Conservation (phyloP, 345 rosid genomes). For the Lenwebbia sp. region DNA sequence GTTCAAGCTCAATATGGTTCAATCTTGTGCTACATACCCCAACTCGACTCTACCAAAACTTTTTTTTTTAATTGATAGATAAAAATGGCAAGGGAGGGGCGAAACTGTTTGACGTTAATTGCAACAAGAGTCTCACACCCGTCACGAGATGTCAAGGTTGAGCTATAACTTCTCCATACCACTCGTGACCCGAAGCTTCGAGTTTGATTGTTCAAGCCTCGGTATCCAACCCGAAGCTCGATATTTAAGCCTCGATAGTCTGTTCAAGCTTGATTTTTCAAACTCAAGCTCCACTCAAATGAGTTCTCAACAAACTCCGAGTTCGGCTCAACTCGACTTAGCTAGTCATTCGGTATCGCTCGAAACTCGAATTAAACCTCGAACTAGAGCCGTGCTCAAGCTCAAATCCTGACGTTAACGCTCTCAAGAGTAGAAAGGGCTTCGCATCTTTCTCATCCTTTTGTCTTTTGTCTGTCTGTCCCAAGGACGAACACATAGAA, state of each 20-base stretch:
- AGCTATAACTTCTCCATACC: neutral
- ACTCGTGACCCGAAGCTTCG: neutral
- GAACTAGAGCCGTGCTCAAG: neutral
- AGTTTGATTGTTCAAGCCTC: neutral
- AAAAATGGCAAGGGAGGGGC: neutral
- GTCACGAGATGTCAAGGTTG: rapidly evolving
- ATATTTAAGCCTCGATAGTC: neutral
- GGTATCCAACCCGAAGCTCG: neutral
- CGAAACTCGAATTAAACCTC: neutral
- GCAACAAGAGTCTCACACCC: neutral
- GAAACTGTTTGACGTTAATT: neutral
- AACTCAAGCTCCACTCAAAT: neutral
- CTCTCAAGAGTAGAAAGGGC: neutral
- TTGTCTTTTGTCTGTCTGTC: neutral
- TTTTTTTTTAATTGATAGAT: neutral
- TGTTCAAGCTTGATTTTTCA: neutral
- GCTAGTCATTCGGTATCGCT: neutral
- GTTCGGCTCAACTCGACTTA: neutral
- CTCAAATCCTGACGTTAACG: neutral
- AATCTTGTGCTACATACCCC: neutral
- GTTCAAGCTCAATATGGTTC: neutral
- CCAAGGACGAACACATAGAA: neutral
- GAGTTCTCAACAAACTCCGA: neutral
- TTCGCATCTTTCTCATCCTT: neutral
- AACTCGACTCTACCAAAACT: neutral